Evolutionary conservation across 805 yeast genomes (phyloP).

Genomic region (Wickerhamomyces chaumierensis): DNA sequence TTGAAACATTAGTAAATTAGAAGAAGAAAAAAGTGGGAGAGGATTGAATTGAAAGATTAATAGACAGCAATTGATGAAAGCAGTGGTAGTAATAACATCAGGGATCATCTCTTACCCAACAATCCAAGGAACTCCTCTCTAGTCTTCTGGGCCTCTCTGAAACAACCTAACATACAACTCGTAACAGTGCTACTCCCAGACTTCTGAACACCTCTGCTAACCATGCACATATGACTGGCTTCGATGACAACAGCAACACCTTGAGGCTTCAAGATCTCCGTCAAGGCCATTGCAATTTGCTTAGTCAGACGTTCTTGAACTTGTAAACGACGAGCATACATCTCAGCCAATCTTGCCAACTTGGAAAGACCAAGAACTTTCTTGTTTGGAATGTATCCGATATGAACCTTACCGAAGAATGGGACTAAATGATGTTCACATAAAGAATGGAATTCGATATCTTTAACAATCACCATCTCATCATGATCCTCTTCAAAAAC

Average conservation of each 20-base stretch:
- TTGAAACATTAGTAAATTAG: no score
- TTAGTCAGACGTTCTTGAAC: slow-evolving; percentile 97
- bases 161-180: slow-evolving; percentile 95
- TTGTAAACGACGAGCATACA: slow-evolving; percentile 91
- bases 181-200: slow-evolving; percentile 90
- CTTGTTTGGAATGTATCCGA: slow-evolving; percentile 94
- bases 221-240: slow-evolving; percentile 99
- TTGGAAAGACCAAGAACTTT: slow-evolving; percentile 87
- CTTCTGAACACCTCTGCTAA: slow-evolving; percentile 93
- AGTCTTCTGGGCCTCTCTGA: slow-evolving; percentile 87
- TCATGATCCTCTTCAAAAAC: slow-evolving; percentile 98
- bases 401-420: slow-evolving; percentile 92
- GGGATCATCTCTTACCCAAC: slow-evolving; percentile 48
- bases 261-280: slow-evolving; percentile 82
- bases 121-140: slow-evolving; percentile 90
- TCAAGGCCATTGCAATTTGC: slow-evolving; percentile 92
- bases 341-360: slow-evolving; percentile 90
- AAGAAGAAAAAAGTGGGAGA: no score
- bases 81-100: no score
- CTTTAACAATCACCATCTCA: slow-evolving; percentile 96
- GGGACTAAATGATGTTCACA: slow-evolving; percentile 99
- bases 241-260: slow-evolving; percentile 99
- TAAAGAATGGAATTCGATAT: slow-evolving; percentile 81
- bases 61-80: no score
- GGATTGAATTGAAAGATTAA: no score